phyloP scores from a whole-genome alignment of 1,139 yeast genomes.

The Fermentozyma sake region DNA sequence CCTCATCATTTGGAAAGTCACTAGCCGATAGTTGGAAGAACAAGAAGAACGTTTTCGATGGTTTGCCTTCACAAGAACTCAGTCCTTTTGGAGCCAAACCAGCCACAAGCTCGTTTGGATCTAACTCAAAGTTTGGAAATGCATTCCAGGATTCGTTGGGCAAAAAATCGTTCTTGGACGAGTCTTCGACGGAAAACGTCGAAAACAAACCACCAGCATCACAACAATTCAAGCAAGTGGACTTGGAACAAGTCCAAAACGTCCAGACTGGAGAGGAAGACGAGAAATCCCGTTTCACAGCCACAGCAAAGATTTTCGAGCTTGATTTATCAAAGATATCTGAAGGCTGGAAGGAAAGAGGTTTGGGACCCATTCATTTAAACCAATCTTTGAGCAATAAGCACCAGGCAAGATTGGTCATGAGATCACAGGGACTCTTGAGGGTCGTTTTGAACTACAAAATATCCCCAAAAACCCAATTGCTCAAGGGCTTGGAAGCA shows the following conservation, averaged over 20 bases:
- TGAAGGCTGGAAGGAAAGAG: constrained; percentile 95
- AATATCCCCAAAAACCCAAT: constrained; percentile 50
- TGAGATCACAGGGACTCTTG: constrained; percentile 87
- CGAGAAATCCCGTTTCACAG: constrained; percentile 64
- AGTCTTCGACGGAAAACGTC: constrained; percentile 8
- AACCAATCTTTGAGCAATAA: constrained; percentile 47
- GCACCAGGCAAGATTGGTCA: constrained; percentile 54
- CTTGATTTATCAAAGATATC: constrained; percentile 58
- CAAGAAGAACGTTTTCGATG: constrained; percentile 35
- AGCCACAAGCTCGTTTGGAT: constrained; percentile 41
- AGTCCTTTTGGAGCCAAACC: not conserved
- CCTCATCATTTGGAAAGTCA: constrained; percentile 55
- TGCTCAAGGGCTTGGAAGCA: constrained; percentile 78
- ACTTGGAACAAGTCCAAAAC: constrained; percentile 46
- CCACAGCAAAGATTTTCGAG: constrained; percentile 78
- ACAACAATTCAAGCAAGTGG: constrained; percentile 47
- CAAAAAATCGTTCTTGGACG: constrained; percentile 56
- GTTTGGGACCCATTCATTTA: constrained; percentile 80
- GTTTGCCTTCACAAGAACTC: constrained; percentile 14
- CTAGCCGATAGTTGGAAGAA: constrained; percentile 17
- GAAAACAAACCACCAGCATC: constrained; percentile 10
- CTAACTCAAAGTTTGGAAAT: constrained; percentile 54
- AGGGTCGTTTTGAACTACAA: constrained; percentile 80
- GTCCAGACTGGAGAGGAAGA: constrained; percentile 88
- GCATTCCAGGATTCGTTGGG: constrained; percentile 49